Conservation (phyloP, 1,284 basidiomycete species). For the Trichosporon ovoides region DNA sequence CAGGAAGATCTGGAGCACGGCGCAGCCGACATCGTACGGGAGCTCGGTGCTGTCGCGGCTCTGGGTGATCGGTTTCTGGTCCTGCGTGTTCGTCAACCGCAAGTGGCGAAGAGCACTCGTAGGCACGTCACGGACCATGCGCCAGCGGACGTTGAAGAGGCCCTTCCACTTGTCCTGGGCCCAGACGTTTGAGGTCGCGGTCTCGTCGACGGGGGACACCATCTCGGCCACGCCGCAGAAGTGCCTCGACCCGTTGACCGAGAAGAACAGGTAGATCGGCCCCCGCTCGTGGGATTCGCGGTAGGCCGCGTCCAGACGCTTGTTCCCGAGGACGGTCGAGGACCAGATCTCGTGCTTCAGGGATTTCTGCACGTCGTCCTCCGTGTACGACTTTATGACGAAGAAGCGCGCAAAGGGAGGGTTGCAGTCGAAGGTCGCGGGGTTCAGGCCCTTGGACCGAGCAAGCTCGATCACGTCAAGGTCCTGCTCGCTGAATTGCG, state of each 20-base stretch:
- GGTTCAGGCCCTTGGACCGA: constrained; percentile 84
- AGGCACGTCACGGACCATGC: constrained; percentile 90
- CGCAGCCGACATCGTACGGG: constrained; percentile 84
- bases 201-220: constrained; percentile 65
- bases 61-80: constrained; percentile 92
- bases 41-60: constrained; percentile 62
- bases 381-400: constrained; percentile 96
- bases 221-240: constrained; percentile 97
- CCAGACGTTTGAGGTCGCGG: constrained; percentile 68
- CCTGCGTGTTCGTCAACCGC: constrained; percentile 75
- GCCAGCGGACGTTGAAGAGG: constrained; percentile 90
- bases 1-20: constrained; percentile 89
- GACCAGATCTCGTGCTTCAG: constrained; percentile 97
- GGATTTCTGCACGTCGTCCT: constrained; percentile 95
- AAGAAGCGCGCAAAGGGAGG: constrained; percentile 79
- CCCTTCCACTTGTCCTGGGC: constrained; percentile 98
- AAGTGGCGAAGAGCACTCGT: constrained; percentile 53
- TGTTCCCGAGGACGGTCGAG: constrained; percentile 90
- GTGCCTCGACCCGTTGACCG: constrained; percentile 90
- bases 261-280: constrained; percentile 93
- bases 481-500: constrained; percentile 25
- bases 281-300: constrained; percentile 77
- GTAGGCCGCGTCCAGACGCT: constrained; percentile 90
- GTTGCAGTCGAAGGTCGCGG: constrained; percentile 72
- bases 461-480: constrained; percentile 80